These are phyloP conservation scores for Rostrohypoxylon terebratum DNA, from an alignment of 495 filamentous ascomycete species.

Conservation along the genomic window DNA sequence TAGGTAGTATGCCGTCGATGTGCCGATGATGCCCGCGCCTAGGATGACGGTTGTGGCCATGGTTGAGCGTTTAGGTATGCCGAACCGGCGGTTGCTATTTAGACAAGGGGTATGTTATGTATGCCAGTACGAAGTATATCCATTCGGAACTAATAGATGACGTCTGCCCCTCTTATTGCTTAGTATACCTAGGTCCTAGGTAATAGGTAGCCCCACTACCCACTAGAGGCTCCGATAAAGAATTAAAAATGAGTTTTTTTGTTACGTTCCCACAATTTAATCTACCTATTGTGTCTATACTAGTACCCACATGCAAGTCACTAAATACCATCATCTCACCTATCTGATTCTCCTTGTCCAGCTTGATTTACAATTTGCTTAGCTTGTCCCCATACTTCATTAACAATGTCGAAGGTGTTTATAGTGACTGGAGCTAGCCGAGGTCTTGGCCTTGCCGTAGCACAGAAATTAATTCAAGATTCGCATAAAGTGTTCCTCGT, in stretches of 20 bases:
- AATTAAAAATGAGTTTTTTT: slow-evolving; percentile 1
- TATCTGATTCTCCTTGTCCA: background rate
- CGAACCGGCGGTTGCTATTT: background rate
- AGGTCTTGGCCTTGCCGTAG: slow-evolving; percentile 85
- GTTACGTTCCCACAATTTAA: background rate
- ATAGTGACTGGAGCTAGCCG: slow-evolving; percentile 78
- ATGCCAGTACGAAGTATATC: no score
- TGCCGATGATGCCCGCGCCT: slow-evolving; percentile 82
- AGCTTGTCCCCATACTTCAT: background rate
- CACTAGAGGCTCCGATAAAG: slow-evolving; percentile 25
- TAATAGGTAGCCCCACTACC: slow-evolving; percentile 27
- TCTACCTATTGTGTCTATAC: background rate
- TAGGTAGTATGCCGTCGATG: slow-evolving; percentile 82
- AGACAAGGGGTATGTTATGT: background rate
- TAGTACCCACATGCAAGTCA: background rate
- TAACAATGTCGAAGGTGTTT: slow-evolving; percentile 65
- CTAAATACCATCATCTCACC: background rate
- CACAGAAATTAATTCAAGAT: slow-evolving; percentile 75
- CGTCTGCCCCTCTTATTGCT: slow-evolving; percentile 31
- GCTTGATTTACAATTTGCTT: background rate
- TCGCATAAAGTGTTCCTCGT: slow-evolving; percentile 79
- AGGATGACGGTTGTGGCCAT: slow-evolving; percentile 73
- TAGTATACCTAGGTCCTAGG: no score
- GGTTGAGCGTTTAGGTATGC: background rate
- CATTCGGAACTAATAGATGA: no score